A percentile compares a stretch with the other conserved stretches of the same genome.
Conservation (phyloP, 257 asterid species). For the Solanum corneliomulleri region DNA sequence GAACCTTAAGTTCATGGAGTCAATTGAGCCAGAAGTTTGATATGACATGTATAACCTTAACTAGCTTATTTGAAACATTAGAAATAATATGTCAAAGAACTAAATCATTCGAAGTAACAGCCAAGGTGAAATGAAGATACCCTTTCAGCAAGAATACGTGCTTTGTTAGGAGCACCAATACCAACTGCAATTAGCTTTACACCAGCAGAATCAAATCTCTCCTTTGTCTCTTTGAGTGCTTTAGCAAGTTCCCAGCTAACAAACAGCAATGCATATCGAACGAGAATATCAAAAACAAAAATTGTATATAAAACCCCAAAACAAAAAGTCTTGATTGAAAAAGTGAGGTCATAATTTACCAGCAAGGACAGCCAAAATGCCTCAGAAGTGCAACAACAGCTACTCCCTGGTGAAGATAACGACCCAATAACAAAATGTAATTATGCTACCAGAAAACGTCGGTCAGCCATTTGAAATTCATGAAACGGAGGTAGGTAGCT, state of each 20-base stretch:
- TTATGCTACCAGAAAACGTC: too few species aligned
- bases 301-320: neutral
- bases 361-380: conserved; percentile 88
- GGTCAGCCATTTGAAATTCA: too few species aligned
- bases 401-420: conserved; percentile 33
- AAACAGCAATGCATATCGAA: conserved; percentile 15
- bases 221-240: conserved; percentile 52
- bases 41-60: neutral
- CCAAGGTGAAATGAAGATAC: conserved; percentile 16
- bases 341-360: conserved; percentile 30
- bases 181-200: conserved; percentile 87
- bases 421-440: neutral
- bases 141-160: conserved; percentile 72
- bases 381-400: conserved; percentile 89
- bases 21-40: neutral
- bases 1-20: neutral
- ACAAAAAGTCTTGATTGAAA: neutral
- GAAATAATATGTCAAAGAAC: neutral
- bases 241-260: conserved; percentile 87
- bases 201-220: conserved; percentile 60
- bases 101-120: neutral
- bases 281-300: neutral
- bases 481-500: neutral
- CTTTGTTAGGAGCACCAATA: conserved; percentile 80
- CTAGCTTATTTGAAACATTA: neutral